phyloP scores from a whole-genome alignment of 2,329 filamentous ascomycete species.

The Remersonia thermophila region DNA sequence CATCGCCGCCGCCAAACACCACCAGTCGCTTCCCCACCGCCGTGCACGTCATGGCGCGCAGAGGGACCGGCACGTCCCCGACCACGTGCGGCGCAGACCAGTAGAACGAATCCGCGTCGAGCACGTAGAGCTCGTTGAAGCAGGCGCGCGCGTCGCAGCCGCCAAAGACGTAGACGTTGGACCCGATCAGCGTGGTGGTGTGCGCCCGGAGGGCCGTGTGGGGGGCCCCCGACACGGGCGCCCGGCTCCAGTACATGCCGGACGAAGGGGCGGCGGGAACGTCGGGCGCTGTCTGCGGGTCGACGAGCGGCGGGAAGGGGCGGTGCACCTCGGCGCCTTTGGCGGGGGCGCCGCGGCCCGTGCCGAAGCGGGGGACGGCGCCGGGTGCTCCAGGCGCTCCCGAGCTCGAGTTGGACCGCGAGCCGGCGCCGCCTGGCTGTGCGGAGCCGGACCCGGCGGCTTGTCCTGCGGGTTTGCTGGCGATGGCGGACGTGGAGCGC shows the following conservation, averaged over 20 bases:
- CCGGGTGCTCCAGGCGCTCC: constrained; percentile 6
- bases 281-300: constrained; percentile 43
- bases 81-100: constrained; percentile 54
- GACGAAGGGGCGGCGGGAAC: constrained; percentile 52
- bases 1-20: constrained; percentile 58
- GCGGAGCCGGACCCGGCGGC: too few relatives aligned
- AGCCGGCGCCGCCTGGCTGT: too few relatives aligned
- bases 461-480: constrained; percentile 20
- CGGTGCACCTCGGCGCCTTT: constrained; percentile 32
- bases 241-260: constrained; percentile 62
- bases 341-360: constrained; percentile 14
- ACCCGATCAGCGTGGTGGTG: constrained; percentile 53
- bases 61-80: constrained; percentile 51
- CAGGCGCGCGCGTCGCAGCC: constrained; percentile 55
- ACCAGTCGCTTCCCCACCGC: constrained; percentile 59
- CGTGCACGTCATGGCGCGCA: constrained; percentile 61
- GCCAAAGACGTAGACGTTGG: constrained; percentile 56
- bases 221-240: constrained; percentile 48
- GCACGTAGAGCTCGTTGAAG: constrained; percentile 57
- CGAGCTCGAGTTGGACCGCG: too few relatives aligned
- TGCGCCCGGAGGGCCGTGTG: constrained; percentile 53
- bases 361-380: constrained; percentile 15
- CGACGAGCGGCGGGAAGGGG: constrained; percentile 44
- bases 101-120: constrained; percentile 58
- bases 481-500: constrained; percentile 43